Conservation (phyloP, 352 stramenopile genomes). For the Phytophthora quininea region DNA sequence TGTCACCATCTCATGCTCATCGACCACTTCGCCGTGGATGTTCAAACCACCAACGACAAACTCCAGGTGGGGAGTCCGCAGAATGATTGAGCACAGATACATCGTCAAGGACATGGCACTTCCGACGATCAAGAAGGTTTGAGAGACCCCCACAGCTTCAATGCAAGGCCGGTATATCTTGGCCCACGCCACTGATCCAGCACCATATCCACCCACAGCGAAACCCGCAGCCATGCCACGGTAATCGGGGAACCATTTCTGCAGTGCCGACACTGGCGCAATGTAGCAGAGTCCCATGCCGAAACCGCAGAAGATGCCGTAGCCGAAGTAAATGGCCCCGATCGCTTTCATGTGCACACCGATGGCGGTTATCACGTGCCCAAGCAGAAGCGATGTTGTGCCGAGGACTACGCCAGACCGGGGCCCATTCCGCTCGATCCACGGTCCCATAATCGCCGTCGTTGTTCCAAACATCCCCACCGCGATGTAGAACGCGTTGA, state of each 20-base stretch:
- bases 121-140: constrained; percentile 57
- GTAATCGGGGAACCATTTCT: constrained; percentile 82
- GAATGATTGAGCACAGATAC: constrained; percentile 50
- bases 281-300: constrained; percentile 81
- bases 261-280: constrained; percentile 64
- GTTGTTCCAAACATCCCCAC: constrained; percentile 65
- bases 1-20: constrained; percentile 29
- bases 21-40: constrained; percentile 61
- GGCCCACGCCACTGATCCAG: constrained; percentile 62
- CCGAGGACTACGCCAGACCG: constrained; percentile 59
- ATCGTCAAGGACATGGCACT: constrained; percentile 46
- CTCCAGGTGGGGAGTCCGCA: constrained; percentile 57
- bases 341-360: constrained; percentile 55
- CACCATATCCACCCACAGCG: constrained; percentile 68
- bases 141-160: constrained; percentile 50
- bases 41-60: constrained; percentile 61
- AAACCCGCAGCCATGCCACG: constrained; percentile 70
- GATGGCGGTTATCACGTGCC: constrained; percentile 50
- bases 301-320: constrained; percentile 68
- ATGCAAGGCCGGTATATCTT: constrained; percentile 69
- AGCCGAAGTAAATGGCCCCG: constrained; percentile 58
- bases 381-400: constrained; percentile 52
- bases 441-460: constrained; percentile 74
- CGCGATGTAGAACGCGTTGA: constrained; percentile 78
- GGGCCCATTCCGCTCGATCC: constrained; percentile 70